A percentile compares a stretch with the other conserved stretches of the same genome.
Evolutionary conservation across 2,329 filamentous ascomycete genomes (phyloP).

Genomic region (Talaromyces piceae): DNA sequence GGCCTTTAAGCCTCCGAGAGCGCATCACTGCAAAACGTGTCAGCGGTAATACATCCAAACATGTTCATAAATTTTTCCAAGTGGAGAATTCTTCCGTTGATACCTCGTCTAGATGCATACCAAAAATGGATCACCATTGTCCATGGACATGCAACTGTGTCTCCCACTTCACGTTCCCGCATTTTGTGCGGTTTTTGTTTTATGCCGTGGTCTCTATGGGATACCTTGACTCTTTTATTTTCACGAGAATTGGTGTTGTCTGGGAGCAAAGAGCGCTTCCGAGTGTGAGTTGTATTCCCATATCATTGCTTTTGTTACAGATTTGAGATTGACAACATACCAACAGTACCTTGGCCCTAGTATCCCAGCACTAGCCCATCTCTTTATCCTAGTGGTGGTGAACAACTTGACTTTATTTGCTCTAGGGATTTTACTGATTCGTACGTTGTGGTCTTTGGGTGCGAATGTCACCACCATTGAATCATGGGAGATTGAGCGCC

Average conservation of each 20-base stretch:
- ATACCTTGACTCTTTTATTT: conserved; percentile 51
- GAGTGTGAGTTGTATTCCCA: conserved; percentile 45
- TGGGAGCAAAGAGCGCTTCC: conserved; percentile 51
- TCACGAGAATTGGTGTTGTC: conserved; percentile 42
- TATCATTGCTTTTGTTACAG: background rate
- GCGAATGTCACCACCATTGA: conserved; percentile 59
- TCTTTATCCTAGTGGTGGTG: conserved; percentile 47
- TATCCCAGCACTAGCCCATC: conserved; percentile 43
- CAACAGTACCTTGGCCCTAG: conserved; percentile 52
- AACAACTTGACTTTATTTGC: conserved; percentile 54
- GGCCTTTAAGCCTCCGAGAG: conserved; percentile 53
- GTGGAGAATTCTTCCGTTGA: background rate
- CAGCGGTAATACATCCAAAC: conserved; percentile 46
- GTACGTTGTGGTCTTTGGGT: conserved; percentile 48
- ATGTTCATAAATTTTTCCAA: background rate
- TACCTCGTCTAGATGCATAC: conserved; percentile 44
- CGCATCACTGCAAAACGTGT: conserved; percentile 60
- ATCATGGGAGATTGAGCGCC: conserved; percentile 51
- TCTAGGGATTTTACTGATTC: conserved; percentile 47
- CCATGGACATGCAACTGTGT: conserved; percentile 61
- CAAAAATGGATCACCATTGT: conserved; percentile 62
- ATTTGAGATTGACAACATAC: background rate
- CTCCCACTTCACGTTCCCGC: conserved; percentile 57
- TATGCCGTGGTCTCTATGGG: conserved; percentile 52
- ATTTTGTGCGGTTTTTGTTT: conserved; percentile 57